Evolutionary conservation across 331 rosid species (phyloP).

Genomic region (Pyracantha coccinea): DNA sequence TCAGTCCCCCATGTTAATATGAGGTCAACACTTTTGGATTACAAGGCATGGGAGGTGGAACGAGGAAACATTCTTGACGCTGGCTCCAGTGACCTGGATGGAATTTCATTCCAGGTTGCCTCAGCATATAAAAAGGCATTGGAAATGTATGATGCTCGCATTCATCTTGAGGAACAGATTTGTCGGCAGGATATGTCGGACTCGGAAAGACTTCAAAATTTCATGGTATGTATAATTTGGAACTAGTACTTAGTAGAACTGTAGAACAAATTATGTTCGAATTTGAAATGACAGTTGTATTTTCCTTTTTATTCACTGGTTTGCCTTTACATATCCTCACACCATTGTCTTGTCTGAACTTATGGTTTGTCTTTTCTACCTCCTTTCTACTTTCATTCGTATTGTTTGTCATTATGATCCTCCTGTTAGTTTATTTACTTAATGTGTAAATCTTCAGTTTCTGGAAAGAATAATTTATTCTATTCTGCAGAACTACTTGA

Average conservation of each 20-base stretch:
- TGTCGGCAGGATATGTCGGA: conserved; percentile 48
- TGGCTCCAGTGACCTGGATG: conserved; percentile 34
- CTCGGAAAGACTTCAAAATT: conserved; percentile 54
- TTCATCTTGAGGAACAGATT: conserved; percentile 55
- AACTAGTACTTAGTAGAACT: background rate
- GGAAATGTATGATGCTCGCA: conserved; percentile 66
- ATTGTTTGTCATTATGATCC: background rate
- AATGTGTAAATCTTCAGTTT: background rate
- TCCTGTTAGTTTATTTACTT: background rate
- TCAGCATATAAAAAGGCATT: conserved; percentile 65
- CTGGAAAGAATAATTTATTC: conserved; percentile 2
- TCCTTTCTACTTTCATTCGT: background rate
- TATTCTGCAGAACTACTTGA: conserved; percentile 65
- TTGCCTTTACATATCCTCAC: background rate
- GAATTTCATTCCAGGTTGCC: conserved; percentile 46
- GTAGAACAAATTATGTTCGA: background rate
- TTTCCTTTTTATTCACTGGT: background rate
- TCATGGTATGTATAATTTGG: conserved; percentile 36
- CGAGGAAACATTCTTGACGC: conserved; percentile 39
- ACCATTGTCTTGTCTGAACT: background rate
- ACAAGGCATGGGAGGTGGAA: conserved; percentile 79
- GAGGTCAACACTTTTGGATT: conserved; percentile 55
- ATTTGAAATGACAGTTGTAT: background rate
- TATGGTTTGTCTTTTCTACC: background rate
- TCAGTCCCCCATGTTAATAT: conserved; percentile 73